Evolutionary conservation across 495 filamentous ascomycete genomes (phyloP).

Genomic region (Podospora pseudopauciseta): DNA sequence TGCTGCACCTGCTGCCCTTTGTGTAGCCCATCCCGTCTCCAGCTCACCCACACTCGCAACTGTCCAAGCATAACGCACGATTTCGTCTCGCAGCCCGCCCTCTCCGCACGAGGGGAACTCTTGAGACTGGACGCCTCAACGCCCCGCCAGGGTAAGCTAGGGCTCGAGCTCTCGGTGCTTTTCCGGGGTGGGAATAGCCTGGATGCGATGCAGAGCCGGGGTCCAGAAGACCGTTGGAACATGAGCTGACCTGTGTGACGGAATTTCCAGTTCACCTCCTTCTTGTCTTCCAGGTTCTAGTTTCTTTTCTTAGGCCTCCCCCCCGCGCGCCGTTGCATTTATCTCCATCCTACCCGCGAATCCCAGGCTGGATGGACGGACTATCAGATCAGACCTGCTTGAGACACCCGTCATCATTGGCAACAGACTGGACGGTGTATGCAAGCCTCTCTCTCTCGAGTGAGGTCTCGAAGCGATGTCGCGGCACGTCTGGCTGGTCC

Average conservation of each 20-base stretch:
- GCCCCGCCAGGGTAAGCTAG: conserved; percentile 14
- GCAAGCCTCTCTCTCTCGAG: background rate
- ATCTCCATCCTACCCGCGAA: background rate
- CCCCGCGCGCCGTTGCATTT: background rate
- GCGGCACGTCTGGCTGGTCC: background rate
- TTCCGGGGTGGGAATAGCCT: conserved; percentile 23
- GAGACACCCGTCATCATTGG: too few species aligned
- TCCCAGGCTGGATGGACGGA: too few species aligned
- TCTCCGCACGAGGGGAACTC: conserved; percentile 15
- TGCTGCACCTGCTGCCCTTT: background rate
- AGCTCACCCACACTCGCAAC: background rate
- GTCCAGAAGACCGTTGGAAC: conserved; percentile 30
- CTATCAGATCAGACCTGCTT: background rate
- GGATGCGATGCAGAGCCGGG: conserved; percentile 9
- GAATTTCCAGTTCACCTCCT: background rate
- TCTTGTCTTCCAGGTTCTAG: background rate
- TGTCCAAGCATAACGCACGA: conserved; percentile 6
- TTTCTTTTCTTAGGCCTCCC: background rate
- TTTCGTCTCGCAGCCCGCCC: conserved; percentile 2
- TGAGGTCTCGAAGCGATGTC: conserved; percentile 3
- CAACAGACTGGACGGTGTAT: background rate
- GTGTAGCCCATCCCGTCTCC: conserved; percentile 4
- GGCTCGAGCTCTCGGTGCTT: conserved; percentile 21
- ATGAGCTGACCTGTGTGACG: conserved; percentile 15
- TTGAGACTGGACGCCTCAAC: conserved; percentile 25